Conservation (phyloP, 2,329 filamentous ascomycete species). For the Chrysoporthe puriensis region DNA sequence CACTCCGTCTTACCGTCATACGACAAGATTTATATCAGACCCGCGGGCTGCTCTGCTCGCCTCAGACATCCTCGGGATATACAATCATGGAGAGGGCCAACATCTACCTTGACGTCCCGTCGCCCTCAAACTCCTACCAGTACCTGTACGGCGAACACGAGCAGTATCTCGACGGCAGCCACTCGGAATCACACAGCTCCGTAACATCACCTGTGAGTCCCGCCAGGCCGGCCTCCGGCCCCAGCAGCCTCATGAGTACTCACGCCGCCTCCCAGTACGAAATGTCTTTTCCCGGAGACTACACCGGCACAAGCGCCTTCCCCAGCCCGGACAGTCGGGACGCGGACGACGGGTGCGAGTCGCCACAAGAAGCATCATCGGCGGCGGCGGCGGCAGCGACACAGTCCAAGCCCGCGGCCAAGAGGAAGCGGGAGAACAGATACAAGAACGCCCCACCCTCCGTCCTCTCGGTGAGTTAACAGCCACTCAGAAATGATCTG, state of each 20-base stretch:
- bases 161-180: conserved; percentile 40
- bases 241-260: conserved; percentile 19
- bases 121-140: conserved; percentile 38
- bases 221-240: not conserved
- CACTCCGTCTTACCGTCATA: not conserved
- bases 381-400: conserved; percentile 34
- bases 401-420: conserved; percentile 43
- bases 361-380: conserved; percentile 27
- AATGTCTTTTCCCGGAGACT: conserved; percentile 34
- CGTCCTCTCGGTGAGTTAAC: conserved; percentile 50
- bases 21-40: conserved; percentile 14
- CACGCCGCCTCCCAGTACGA: conserved; percentile 38
- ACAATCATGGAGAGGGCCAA: conserved; percentile 39
- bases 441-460: conserved; percentile 57
- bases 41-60: not conserved
- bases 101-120: conserved; percentile 38
- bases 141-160: conserved; percentile 44
- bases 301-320: conserved; percentile 29
- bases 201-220: conserved; percentile 42
- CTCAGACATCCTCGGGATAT: not conserved
- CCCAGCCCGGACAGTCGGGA: conserved; percentile 32
- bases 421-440: conserved; percentile 55
- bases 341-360: conserved; percentile 24
- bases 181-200: conserved; percentile 44
- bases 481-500: not conserved